Evolutionary conservation across 768 basidiomycete genomes (phyloP), one percentile per base, ranked within the genome.

Genomic region (Coprinopsis marcescibilis): DNA sequence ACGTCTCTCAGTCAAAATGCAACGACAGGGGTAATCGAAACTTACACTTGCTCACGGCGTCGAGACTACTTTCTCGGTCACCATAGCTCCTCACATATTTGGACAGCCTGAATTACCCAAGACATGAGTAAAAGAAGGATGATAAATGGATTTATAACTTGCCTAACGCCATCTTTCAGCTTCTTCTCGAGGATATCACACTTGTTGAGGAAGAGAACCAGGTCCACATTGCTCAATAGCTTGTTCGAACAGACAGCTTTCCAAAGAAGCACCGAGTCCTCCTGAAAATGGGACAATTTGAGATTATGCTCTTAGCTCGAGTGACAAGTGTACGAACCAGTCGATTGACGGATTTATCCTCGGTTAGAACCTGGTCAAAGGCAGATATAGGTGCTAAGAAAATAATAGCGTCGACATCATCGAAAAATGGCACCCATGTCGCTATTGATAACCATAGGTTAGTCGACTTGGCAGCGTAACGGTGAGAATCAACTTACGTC

Each of bases 261-360:
- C 89, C 89, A 92, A 0, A 92, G 72, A n/a, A 89, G 69, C n/a
- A 91, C 85, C 2, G 84, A 86, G 59, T 92, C 89, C 65, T 89
- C 85, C 48, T 49, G 32, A 29, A 25, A 15, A 21, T 14, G 45
- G 19, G 19, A 19, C 38, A 43, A 27, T 12, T 14, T 30, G 45
- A 42, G 37, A 43, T 33, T 23, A 30, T 32, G n/a, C n/a, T n/a
- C n/a, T n/a, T n/a, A n/a, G n/a, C n/a, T n/a, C n/a, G n/a, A n/a
- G n/a, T n/a, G n/a, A n/a, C n/a, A n/a, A n/a, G 33, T 29, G 38
- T 19, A 36, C 43, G 4, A 33, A 78, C 78, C 37, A 81, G 67
- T 21, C 82, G 75, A 56, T 84, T 84, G 21, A 85, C 75, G 4
- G 65, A 67, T 42, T 68, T 60, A 51, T 85, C 81, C 60, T 85